Percentiles rank a stretch among this genome's conserved stretches.
phyloP scores from a whole-genome alignment of 106 monocot genomes.

The Alisma plantagoaquatica region DNA sequence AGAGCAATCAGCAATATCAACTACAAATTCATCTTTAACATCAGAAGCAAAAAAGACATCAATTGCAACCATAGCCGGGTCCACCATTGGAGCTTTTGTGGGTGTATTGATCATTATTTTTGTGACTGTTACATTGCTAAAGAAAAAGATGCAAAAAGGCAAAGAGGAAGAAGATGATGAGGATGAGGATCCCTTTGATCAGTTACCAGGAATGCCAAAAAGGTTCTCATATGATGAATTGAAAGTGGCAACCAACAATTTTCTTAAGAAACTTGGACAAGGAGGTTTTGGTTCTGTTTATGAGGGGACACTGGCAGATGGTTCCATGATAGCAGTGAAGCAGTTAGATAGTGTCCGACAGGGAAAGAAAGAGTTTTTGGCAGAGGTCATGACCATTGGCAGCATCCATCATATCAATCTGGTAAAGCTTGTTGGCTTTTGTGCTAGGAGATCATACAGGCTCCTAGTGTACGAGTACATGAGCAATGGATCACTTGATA shows the following conservation, averaged over 20 bases:
- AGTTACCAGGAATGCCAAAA: conserved; percentile 5
- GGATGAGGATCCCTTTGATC: conserved; percentile 12
- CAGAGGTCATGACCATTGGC: conserved; percentile 12
- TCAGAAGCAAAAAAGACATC: too few relatives aligned
- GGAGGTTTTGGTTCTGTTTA: conserved; percentile 70
- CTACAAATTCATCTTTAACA: too few relatives aligned
- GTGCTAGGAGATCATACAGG: conserved; percentile 16
- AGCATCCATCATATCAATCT: conserved; percentile 33
- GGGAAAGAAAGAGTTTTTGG: conserved; percentile 30
- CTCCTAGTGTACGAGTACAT: conserved; percentile 30
- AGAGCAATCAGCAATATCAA: too few relatives aligned
- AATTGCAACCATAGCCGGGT: neutral
- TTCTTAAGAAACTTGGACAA: conserved; percentile 35
- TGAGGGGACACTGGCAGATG: conserved; percentile 29
- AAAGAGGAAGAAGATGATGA: conserved; percentile 3
- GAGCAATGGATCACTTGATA: conserved; percentile 24
- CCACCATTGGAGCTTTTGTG: neutral
- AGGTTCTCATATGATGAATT: conserved; percentile 9
- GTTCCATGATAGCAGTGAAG: conserved; percentile 37
- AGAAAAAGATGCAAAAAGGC: neutral
- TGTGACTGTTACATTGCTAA: neutral
- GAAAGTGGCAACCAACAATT: conserved; percentile 29
- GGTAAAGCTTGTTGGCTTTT: conserved; percentile 24
- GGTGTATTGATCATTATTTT: neutral
- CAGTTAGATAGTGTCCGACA: conserved; percentile 18